A percentile compares a stretch with the other conserved stretches of the same genome.
Conservation (phyloP, 331 rosid genomes). For the Telfairia occidentalis region DNA sequence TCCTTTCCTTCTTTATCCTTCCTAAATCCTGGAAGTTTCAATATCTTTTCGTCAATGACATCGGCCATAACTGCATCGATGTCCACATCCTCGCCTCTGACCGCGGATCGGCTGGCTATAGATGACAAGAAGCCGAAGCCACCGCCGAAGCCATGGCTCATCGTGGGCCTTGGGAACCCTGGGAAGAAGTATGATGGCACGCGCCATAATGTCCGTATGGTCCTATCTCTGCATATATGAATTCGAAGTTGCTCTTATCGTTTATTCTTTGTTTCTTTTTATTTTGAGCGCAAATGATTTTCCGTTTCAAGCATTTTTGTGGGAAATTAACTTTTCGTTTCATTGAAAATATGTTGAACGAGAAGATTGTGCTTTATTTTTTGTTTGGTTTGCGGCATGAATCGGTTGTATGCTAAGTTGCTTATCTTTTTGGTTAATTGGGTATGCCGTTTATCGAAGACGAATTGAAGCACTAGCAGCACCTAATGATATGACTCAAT, state of each 20-base stretch:
- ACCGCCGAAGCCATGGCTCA: slow-evolving; percentile 60
- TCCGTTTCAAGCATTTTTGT: neutral
- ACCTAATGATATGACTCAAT: neutral
- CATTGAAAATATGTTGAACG: neutral
- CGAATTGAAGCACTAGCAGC: neutral
- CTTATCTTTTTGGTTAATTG: no score
- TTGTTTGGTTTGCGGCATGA: no score
- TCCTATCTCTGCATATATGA: neutral
- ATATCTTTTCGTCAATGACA: slow-evolving; percentile 5
- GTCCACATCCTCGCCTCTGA: slow-evolving; percentile 12
- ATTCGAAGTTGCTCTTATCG: neutral
- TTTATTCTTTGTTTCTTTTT: neutral
- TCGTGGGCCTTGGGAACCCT: slow-evolving; percentile 93
- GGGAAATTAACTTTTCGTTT: neutral
- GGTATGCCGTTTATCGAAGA: neutral
- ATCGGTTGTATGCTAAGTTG: no score
- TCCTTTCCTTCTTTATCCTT: slow-evolving; percentile 8
- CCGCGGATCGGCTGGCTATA: slow-evolving; percentile 6
- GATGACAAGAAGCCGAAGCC: slow-evolving; percentile 25
- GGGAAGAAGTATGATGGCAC: slow-evolving; percentile 61
- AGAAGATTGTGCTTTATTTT: neutral
- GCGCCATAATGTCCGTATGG: slow-evolving; percentile 69
- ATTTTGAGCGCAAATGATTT: neutral
- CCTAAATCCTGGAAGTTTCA: slow-evolving; percentile 12
- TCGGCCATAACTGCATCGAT: slow-evolving; percentile 7